Base-by-base conservation (phyloP, 495 filamentous ascomycete species). In the Pyrenula aspistea region DNA sequence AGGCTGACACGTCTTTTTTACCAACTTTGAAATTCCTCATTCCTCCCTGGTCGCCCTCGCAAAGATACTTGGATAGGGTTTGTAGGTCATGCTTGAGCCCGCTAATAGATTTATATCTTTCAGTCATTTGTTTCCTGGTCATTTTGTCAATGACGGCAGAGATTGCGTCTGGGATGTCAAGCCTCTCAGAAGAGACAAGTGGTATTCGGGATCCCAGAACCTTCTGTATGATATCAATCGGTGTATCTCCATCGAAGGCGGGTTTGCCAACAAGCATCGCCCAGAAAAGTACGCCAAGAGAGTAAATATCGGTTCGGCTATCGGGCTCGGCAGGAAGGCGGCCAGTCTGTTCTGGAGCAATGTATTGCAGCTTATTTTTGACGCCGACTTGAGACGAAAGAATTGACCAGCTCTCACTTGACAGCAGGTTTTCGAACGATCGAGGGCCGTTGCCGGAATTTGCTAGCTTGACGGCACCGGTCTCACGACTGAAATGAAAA, bases 321-420 rank as follows among this genome's bases (percentile, higher is more conserved):
- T 96, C 90, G 0, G 91, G 91, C 62, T 93, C 89, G 19, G 86
- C 89, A 1, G 88, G 86, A 80, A 94, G 85, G 15, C 91, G 83
- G 22, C 91, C 91, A 12, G 90, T 96, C 73, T 95, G 90, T 61
- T 96, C 91, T 0, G 91, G 89, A 49, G 88, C 89, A 65, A 96
- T 90, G 63, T 84, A 94, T 57, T 89, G 82, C 21, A 96, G 72
- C 68, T 93, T 94, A 61, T 88, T 85, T 64, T 87, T 87, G 23
- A 88, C 84, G 0, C 89, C 90, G 36, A 88, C 69, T 65, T 93
- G 87, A 47, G 83, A 81, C 2, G 86, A 89, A 47, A 95, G 73
- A 1, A 83, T 75, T 8, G 83, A 85, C 91, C 91, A 96, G 49
- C 89, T 89, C 51, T 85, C 83, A 61, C 86, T 89, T 4, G 31